Evolutionary conservation across 352 stramenopile species (phyloP), one percentile per base, ranked within the genome.

Genomic region (Phytopythium sindhum): DNA sequence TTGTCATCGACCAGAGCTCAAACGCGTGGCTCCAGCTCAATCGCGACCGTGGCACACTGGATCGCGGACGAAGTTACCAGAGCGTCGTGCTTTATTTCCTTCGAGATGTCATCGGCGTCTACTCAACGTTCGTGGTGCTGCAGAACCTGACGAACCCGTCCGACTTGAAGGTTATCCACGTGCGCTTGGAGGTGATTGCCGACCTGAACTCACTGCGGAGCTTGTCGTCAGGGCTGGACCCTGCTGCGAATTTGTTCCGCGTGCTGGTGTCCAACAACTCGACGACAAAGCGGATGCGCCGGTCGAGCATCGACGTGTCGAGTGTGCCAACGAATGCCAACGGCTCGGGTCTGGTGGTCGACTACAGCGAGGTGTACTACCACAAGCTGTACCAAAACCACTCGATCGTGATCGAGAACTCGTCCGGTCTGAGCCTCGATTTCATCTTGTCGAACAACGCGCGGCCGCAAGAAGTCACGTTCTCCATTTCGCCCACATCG

Each of bases 301-400:
- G 85, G 21, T 81, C 75, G n/a, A 90, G 77, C 57, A 74, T 84
- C 39, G 81, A 91, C n/a, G 64, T 78, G 44, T 31, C 35, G 17
- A 61, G 28, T 41, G 39, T 52, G 2, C 23, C 55, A 26, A 47
- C 39, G 53, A 42, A 19, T 14, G 31, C 31, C 29, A 28, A 19
- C 17, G 44, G 63, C 7, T 63, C 74, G 58, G 68, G 75, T 60
- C 67, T 94, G 11, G 73, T 87, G 51, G 89, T 96, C 37, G 87
- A 96, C 63, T 93, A 89, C 70, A 88, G 81, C 29, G 85, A 96
- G 54, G 84, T 96, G 4, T 96, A 92, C 63, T 96, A 94, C 58
- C 77, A 94, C 79, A 94, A 96, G 62, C 64, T 94, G 4, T 96
- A 96, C 57, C 87, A 94, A 62, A 96, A 96, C 55, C 87, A 96